Base-by-base conservation (phyloP, 805 yeast genomes). In the Pichia paraexigua region DNA sequence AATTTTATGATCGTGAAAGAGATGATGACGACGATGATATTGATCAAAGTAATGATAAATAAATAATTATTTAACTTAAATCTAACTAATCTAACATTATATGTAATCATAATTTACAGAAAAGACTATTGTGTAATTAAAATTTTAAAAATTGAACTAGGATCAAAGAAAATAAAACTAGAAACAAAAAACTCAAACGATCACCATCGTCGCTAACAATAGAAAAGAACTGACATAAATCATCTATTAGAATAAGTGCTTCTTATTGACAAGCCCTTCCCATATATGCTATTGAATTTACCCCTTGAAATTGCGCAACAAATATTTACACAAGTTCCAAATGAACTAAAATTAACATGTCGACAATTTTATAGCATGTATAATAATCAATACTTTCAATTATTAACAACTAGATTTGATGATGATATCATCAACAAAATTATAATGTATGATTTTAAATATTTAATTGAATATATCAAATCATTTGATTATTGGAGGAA, bases 1-100 rank as follows among this genome's bases (percentile, higher is more conserved):
- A 92, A 73, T 94, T 92, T 73, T 94, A 94, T 73, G 98, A 92
- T 64, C 82, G 97, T 72, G 83, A 84, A 47, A 82, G 89, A 67
- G 82, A 78, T 54, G 60, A 57, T n/a, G 82, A 76, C 10, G 56
- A 55, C 2, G 55, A 55, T 4, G 58, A 52, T 5, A 53, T 47
- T 17, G 53, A 48, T 18, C 57, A 52, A 27, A 37, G 30, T 18
- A 25, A 28, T 41, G 52, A 25, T 20, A 30, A 44, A 20, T 44
- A 25, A 43, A 13, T 30, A 15, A 3, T 10, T 30, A 12, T 30
- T 24, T 24, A 24, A 24, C n/a, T n/a, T n/a, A n/a, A 24, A 7
- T 24, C 7, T 24, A 24, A 5, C 25, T 24, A 24, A 13, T 13
- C 35, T 13, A 12, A 30, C n/a, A 13, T 12, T 30, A 30, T 30